Evolutionary conservation across 768 basidiomycete species (phyloP), one percentile per base, ranked within the genome.

Genomic region (Lactifluus hygrophoroides): DNA sequence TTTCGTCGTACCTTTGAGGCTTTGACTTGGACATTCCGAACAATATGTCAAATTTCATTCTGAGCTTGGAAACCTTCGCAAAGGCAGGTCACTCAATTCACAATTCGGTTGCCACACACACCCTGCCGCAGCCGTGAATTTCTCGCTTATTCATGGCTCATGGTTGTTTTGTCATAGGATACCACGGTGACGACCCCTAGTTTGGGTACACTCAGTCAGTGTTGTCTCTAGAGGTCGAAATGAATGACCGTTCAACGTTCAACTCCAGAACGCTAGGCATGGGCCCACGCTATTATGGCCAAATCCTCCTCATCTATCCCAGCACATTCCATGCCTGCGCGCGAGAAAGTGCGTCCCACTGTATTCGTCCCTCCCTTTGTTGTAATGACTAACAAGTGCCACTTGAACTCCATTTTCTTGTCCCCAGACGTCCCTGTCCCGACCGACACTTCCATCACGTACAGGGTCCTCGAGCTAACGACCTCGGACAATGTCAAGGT

Each of bases 291-390:
- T 93, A 88, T 71, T 86, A 88, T 64, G 90, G 88, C 28, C 94
- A 97, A 69, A 87, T 85, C 68, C 86, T 81, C 64, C 76, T 97
- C 52, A 94, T 97, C 69, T 97, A 95, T 69, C 94, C 94, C 0
- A 85, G 90, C 17, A 84, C 86, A 8, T 85, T 80, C 48, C 85
- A 89, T 54, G 80, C 83, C 5, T 91, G 92, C 1, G 92, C 92
- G 23, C 76, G 93, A 48, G 84, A 76, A 66, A 80, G 91, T 90
- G 58, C 58, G 74, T 58, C 6, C n/a, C n/a, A n/a, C n/a, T 6
- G 17, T 10, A 23, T 16, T 27, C 19, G 34, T 14, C 14, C 56
- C n/a, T 5, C 11, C 16, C 19, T 28, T 13, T 5, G 40, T 17
- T 28, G 19, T 48, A 10, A 38, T 54, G 56, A 43, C 40, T n/a